Base-by-base conservation (phyloP, 352 stramenopile species). In the Pythium myriotylum region DNA sequence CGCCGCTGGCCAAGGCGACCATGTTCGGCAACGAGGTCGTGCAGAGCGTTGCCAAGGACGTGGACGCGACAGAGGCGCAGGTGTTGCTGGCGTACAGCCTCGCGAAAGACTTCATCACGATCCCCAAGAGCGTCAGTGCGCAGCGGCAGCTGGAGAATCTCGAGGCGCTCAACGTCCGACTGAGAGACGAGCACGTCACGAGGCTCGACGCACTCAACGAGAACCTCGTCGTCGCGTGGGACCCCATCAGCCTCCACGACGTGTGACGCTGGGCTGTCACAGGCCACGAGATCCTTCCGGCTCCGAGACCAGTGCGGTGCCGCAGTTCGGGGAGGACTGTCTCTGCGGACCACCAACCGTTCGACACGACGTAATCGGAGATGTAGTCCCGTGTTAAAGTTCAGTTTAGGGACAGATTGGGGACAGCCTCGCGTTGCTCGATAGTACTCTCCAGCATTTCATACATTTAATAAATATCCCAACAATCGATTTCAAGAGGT, bases 31-130 rank as follows among this genome's bases (percentile, higher is more conserved):
- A 81, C 48, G 51, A 43, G 0, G 60, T 62, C 20, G 12, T 90
- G 0, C 58, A 54, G 23, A 33, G 55, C 13, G 52, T 89, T 24
- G 73, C 80, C 1, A 55, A 46, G 8, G 59, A 80, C n/a, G 39
- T 71, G 24, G 35, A 64, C 6, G 69, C 65, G 7, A 74, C 74
- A 1, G 63, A 66, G 2, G 76, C 70, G 3, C 78, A 87, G 50
- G 73, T 87, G 27, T 61, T 81, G 24, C 65, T 88, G 32, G 71
- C 72, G 0, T 90, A 70, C 62, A 71, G 63, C 32, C 54, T 85
- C 14, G 72, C 77, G 2, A 84, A 83, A 62, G 72, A 73, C n/a
- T 87, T 79, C 51, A 62, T 89, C 46, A 72, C 81, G 24, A 70
- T 91, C 50, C 79, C 79, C 0, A 89, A 90, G 48, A 84, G 78